These are phyloP conservation scores for Coemansia aciculifera DNA, from an alignment of 192 early-diverging fungal species.

Conservation along the genomic window DNA sequence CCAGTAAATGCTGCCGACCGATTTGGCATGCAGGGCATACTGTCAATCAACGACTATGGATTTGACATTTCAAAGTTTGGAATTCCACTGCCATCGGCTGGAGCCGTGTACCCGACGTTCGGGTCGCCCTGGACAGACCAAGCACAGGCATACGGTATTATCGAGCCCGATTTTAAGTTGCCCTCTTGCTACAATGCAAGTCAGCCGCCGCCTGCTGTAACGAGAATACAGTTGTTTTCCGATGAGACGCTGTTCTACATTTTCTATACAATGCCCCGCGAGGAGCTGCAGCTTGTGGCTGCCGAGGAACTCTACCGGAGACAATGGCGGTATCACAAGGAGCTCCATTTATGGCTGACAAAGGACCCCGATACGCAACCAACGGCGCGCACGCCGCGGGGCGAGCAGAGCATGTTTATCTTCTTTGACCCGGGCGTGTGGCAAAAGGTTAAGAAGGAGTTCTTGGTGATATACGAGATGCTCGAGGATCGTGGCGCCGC, in stretches of 20 bases:
- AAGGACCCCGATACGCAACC: slow-evolving; percentile 67
- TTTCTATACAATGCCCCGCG: slow-evolving; percentile 96
- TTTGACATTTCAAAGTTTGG: slow-evolving; percentile 87
- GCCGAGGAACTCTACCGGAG: slow-evolving; percentile 93
- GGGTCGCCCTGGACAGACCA: slow-evolving; percentile 87
- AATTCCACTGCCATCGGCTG: slow-evolving; percentile 70
- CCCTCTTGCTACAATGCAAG: slow-evolving; percentile 84
- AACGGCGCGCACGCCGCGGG: slow-evolving; percentile 59
- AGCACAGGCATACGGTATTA: slow-evolving; percentile 60
- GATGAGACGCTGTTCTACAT: slow-evolving; percentile 98
- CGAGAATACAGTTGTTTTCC: slow-evolving; percentile 69
- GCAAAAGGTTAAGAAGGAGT: slow-evolving; percentile 90
- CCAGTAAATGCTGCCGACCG: slow-evolving; percentile 54
- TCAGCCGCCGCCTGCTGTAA: slow-evolving; percentile 67
- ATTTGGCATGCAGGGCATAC: slow-evolving; percentile 84
- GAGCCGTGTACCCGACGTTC: slow-evolving; percentile 84
- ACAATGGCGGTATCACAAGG: slow-evolving; percentile 97
- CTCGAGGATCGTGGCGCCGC: slow-evolving; percentile 72
- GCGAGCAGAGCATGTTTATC: slow-evolving; percentile 83
- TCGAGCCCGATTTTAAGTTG: slow-evolving; percentile 83
- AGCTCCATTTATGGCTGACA: slow-evolving; percentile 87
- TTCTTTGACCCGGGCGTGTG: slow-evolving; percentile 93
- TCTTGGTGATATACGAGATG: slow-evolving; percentile 79
- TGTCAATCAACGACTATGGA: slow-evolving; percentile 86
- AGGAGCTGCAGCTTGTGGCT: slow-evolving; percentile 86